A percentile compares a stretch with the other conserved stretches of the same genome.
phyloP scores from a whole-genome alignment of 257 asterid species.

The Solanum habrochaites region DNA sequence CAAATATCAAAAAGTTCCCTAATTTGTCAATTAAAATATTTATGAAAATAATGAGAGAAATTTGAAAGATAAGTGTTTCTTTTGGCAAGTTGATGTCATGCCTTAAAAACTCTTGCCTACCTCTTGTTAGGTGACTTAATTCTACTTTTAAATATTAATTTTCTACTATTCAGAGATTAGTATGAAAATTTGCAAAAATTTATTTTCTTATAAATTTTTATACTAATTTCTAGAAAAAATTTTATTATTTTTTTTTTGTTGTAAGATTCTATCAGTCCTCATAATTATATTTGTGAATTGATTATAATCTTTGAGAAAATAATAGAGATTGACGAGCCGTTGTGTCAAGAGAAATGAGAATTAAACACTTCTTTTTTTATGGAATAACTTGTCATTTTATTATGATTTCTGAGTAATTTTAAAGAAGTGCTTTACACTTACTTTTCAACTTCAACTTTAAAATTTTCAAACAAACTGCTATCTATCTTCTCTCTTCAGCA shows the following conservation, averaged over 20 bases:
- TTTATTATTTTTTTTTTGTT: too few relatives aligned
- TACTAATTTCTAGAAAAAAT: too few relatives aligned
- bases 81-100: background rate
- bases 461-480: background rate
- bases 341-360: background rate
- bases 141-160: background rate
- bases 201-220: accelerated
- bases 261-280: background rate
- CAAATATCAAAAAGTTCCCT: too few relatives aligned
- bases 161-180: too few relatives aligned
- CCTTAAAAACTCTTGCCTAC: background rate
- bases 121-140: background rate
- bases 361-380: background rate
- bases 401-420: background rate
- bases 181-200: too few relatives aligned
- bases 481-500: background rate
- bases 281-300: background rate
- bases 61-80: too few relatives aligned
- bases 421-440: background rate
- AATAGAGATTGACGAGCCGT: background rate
- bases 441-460: background rate
- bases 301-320: background rate
- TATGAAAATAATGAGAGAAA: too few relatives aligned
- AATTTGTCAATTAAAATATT: too few relatives aligned
- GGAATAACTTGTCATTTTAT: background rate